phyloP scores from a whole-genome alignment of 139 green algal species.

The Penium margaritaceum region DNA sequence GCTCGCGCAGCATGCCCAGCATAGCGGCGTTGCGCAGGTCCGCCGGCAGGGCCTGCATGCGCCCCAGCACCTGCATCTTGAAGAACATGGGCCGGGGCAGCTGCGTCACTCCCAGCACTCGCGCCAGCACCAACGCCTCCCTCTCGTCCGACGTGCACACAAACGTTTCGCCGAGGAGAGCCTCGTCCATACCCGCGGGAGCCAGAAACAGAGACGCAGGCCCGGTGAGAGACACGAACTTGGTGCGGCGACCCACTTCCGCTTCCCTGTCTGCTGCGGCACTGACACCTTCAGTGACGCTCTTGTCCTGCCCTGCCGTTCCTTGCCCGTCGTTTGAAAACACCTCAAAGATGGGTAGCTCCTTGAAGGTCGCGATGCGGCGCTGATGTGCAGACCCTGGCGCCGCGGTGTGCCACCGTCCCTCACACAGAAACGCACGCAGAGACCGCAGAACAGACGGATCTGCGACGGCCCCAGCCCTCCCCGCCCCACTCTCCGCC shows the following conservation, averaged over 20 bases:
- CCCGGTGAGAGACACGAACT: slow-evolving; percentile 2
- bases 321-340: neutral
- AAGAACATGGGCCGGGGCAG: slow-evolving; percentile 44
- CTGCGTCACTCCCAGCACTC: slow-evolving; percentile 47
- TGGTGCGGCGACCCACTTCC: too few species aligned
- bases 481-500: too few species aligned
- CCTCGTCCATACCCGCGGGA: slow-evolving; percentile 43
- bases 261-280: neutral
- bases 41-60: slow-evolving; percentile 13
- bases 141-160: slow-evolving; percentile 33
- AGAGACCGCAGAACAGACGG: too few species aligned
- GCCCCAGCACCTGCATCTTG: slow-evolving; percentile 35
- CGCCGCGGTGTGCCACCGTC: too few species aligned
- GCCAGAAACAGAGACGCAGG: slow-evolving; percentile 46
- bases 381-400: too few species aligned
- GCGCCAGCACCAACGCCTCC: slow-evolving; percentile 51
- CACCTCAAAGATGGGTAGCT: slow-evolving; percentile 58
- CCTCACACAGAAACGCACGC: too few species aligned
- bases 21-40: neutral
- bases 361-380: slow-evolving; percentile 42
- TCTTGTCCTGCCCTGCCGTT: neutral
- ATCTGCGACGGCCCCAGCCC: too few species aligned
- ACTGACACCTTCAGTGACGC: neutral
- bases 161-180: slow-evolving; percentile 50
- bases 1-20: slow-evolving; percentile 27